Base-by-base conservation (phyloP, 108 stramenopile genomes). In the Stephanodiscus minutulus region DNA sequence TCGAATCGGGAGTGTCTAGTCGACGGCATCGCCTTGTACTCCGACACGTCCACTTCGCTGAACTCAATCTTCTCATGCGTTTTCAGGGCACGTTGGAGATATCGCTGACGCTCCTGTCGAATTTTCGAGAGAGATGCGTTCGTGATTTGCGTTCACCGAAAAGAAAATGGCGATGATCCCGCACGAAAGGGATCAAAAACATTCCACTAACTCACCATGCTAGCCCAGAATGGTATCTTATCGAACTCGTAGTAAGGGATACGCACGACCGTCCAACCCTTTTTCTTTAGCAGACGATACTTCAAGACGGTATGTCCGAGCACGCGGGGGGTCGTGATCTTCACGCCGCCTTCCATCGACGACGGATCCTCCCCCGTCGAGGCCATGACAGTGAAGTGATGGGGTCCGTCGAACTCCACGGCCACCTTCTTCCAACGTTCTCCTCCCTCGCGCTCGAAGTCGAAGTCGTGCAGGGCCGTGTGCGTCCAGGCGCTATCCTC, bases 231-330 rank as follows among this genome's bases (percentile, higher is more conserved):
- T 13, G 94, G 94, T 35, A 95, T 95, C 61, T 85, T 91, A 57
- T 95, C 94, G 71, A 91, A 95, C 67, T 92, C 94, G 76, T 87
- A 95, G 44, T 85, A 95, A 1, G 94, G 94, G 11, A 95, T 88
- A 13, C 94, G 80, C 50, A 95, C 87, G 0, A 95, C 91, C 0
- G 84, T 84, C 91, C 91, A 95, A 1, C 91, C 91, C 66, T 92
- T 87, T 54, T 75, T 81, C 77, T 92, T 95, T 57, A 95, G 70
- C 36, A 95, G 63, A 28, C 90, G 61, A 57, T 95, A 95, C 66
- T 95, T 95, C 47, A 95, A 66, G 0, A 88, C 86, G 27, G 90
- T 92, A 66, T 95, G 94, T 0, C 94, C 94, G 10, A 95, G 84
- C 29, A 91, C 81, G 20, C 91, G 77, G 24, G 89, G 89, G 31